These are phyloP conservation scores for Dictyostelium firmibasis DNA, from an alignment of 78 protist species.

Conservation along the genomic window DNA sequence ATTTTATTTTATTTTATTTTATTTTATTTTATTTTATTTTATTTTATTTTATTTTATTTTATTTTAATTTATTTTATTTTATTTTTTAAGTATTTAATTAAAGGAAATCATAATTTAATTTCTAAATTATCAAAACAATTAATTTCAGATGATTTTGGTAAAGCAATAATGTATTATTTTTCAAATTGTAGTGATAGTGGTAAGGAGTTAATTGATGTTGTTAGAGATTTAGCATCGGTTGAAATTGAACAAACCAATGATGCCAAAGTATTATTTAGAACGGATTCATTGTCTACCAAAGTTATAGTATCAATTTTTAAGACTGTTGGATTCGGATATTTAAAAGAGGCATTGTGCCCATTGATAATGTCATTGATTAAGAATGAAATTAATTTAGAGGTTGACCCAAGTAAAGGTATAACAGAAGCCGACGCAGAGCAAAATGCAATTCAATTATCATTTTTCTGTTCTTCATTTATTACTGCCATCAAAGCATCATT, in stretches of 20 bases:
- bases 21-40: too few relatives aligned
- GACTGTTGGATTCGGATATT: background rate
- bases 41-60: too few relatives aligned
- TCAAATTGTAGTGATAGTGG: background rate
- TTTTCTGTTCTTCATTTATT: background rate
- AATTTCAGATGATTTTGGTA: constrained; percentile 25
- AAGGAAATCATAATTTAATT: background rate
- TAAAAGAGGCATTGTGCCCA: background rate
- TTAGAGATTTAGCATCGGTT: background rate
- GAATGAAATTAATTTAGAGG: background rate
- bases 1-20: too few relatives aligned
- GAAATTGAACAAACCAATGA: constrained; percentile 22
- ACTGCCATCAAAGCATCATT: background rate
- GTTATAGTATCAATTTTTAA: background rate
- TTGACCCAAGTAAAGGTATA: constrained; percentile 27
- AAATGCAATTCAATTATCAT: background rate
- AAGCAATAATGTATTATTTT: constrained; percentile 1
- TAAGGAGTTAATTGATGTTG: background rate
- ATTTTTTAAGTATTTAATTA: background rate
- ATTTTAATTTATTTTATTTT: too few relatives aligned
- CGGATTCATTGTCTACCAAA: constrained; percentile 25
- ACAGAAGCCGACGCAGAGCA: background rate
- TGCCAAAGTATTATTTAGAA: constrained; percentile 17
- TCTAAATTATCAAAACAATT: background rate
- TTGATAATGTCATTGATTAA: background rate